Conservation (phyloP, 2,329 filamentous ascomycete genomes). For the Aspergillus sp. region DNA sequence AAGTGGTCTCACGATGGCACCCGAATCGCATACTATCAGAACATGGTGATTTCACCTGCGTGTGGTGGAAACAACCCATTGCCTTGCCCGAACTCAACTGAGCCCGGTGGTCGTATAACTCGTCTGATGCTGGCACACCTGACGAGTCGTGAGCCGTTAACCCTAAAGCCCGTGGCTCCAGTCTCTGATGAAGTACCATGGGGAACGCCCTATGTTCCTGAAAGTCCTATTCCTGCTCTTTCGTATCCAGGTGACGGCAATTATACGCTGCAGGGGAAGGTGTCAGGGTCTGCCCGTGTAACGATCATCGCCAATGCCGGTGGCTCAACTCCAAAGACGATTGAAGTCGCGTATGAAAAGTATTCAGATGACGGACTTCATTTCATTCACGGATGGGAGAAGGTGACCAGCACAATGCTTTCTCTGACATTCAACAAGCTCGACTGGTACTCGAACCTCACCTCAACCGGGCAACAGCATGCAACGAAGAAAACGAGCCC, state of each 20-base stretch:
- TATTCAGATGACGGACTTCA: conserved; percentile 37
- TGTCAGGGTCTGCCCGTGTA: conserved; percentile 11
- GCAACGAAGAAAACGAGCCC: conserved; percentile 40
- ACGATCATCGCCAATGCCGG: conserved; percentile 3
- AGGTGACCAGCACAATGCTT: conserved; percentile 25
- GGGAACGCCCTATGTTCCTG: conserved; percentile 13
- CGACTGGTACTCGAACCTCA: conserved; percentile 41
- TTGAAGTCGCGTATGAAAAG: conserved; percentile 35
- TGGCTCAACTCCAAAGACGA: conserved; percentile 15
- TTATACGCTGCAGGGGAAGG: conserved; percentile 16
- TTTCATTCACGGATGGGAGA: conserved; percentile 35
- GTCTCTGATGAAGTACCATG: conserved; percentile 22
- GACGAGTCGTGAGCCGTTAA: conserved; percentile 28
- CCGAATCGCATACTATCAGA: conserved; percentile 44
- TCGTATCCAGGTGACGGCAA: conserved; percentile 5
- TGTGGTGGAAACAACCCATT: conserved; percentile 47
- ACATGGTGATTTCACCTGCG: conserved; percentile 35
- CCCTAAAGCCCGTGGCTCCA: conserved; percentile 16
- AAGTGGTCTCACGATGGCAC: conserved; percentile 38
- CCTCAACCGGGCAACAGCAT: conserved; percentile 26
- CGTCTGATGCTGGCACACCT: conserved; percentile 45
- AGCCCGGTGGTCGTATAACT: conserved; percentile 35
- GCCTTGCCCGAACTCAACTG: conserved; percentile 40
- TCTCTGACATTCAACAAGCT: conserved; percentile 25
- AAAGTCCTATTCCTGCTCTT: conserved; percentile 1